Base-by-base conservation (phyloP, 208 protist genomes). In the Plasmodiophora brassicae region DNA sequence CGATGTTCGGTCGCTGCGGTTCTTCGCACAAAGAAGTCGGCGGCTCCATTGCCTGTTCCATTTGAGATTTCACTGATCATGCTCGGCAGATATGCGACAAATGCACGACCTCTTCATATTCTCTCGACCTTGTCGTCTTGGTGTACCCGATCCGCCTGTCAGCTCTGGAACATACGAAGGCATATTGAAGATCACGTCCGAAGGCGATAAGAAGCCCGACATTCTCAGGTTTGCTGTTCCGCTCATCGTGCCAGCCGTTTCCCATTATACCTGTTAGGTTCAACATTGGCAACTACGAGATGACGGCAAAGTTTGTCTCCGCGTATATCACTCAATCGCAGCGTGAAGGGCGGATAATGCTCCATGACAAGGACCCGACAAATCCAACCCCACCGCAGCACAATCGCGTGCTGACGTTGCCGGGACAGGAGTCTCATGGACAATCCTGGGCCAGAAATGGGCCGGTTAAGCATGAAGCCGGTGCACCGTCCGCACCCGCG, bases 121-220 rank as follows among this genome's bases (percentile, higher is more conserved):
- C n/a, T 78, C 65, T 14, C 32, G 65, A 38, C 65, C 65, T 38
- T 78, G 65, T 38, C 5, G 65, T 36, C 65, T 78, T n/a, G 65
- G 65, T 78, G 65, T 78, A 8, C 65, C 65, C n/a, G 65, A 78
- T 32, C 65, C 65, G 5, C 65, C 65, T 38, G 65, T 78, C 41
- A 78, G 65, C n/a, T 78, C 65, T 14, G 65, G 65, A n/a, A 78
- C 65, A 32, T 78, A 78, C n/a, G 65, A 78, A 78, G 65, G 65
- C 65, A 78, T 78, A 14, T 38, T 78, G 20, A 78, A 78, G n/a
- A 78, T 78, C n/a, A 78, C 65, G 20, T 78, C 65, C 20, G 65
- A 78, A 78, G 65, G 65, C 32, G 65, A 78, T 78, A 78, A 78
- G 65, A 78, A 78, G n/a, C 65, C 65, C n/a, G 65, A 78, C n/a